Percentiles rank a stretch among this genome's conserved stretches.
Conservation (phyloP, 345 rosid genomes). For the Salix brachista region DNA sequence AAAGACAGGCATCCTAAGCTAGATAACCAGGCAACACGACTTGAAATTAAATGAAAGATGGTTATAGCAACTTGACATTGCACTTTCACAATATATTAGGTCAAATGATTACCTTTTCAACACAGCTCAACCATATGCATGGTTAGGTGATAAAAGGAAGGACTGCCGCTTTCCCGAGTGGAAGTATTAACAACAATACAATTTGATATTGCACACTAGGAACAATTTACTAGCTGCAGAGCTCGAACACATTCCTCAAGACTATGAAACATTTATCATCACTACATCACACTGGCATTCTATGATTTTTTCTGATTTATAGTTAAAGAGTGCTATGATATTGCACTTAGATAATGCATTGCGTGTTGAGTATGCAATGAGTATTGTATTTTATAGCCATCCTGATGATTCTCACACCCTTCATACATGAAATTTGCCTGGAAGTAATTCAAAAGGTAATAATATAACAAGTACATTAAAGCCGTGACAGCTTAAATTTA, state of each 20-base stretch:
- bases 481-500: neutral
- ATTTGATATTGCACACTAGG: neutral
- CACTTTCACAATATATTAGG: neutral
- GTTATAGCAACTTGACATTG: neutral
- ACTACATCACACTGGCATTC: neutral
- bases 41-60: neutral
- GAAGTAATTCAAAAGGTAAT: neutral
- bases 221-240: neutral
- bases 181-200: neutral
- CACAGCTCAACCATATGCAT: neutral
- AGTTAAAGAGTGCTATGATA: neutral
- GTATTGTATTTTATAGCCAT: neutral
- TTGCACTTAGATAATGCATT: neutral
- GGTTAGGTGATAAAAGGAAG: neutral
- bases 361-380: neutral
- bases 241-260: neutral
- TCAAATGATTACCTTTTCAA: neutral
- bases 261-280: neutral
- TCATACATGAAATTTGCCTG: no score
- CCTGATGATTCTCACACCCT: neutral
- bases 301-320: neutral
- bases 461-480: neutral
- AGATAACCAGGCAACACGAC: neutral
- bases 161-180: no score
- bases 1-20: neutral